phyloP scores from a whole-genome alignment of 441 rosid genomes.

The Melastoma candidum region DNA sequence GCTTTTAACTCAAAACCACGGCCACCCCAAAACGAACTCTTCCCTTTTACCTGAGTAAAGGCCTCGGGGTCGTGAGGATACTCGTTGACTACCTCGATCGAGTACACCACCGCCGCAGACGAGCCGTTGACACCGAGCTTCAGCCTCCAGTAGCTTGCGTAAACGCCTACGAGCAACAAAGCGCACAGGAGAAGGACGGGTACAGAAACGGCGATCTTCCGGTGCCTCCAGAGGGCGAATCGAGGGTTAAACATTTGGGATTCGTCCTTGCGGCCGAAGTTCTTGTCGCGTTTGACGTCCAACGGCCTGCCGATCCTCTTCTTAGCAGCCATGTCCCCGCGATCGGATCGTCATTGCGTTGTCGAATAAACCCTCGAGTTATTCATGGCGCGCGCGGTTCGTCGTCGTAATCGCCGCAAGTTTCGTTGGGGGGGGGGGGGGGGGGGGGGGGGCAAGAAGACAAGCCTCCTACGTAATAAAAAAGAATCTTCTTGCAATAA shows the following conservation, averaged over 20 bases:
- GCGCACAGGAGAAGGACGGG: conserved; percentile 26
- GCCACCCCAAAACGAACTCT: too few species aligned
- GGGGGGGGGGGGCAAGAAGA: too few species aligned
- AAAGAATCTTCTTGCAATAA: too few species aligned
- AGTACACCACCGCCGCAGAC: conserved; percentile 20
- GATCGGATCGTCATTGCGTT: conserved; percentile 1
- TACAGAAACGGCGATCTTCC: conserved; percentile 22
- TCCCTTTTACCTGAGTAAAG: conserved; percentile 64
- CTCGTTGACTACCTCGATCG: conserved; percentile 57
- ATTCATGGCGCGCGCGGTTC: too few species aligned
- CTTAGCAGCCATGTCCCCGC: conserved; percentile 18
- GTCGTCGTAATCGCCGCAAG: too few species aligned
- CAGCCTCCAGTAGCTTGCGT: conserved; percentile 22
- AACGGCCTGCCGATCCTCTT: conserved; percentile 20
- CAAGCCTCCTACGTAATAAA: too few species aligned
- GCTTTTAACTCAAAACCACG: too few species aligned
- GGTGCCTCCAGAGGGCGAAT: conserved; percentile 19
- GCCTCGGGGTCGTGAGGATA: conserved; percentile 83
- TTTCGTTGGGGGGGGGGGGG: too few species aligned
- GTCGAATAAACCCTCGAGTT: not conserved
- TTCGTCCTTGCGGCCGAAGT: not conserved
- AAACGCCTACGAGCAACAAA: conserved; percentile 35
- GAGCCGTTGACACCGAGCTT: conserved; percentile 7
- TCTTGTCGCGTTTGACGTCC: conserved; percentile 7
- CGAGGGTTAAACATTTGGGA: conserved; percentile 20